Evolutionary conservation across 1,284 basidiomycete genomes (phyloP).

Genomic region (Uromyces viciae-fabae): DNA sequence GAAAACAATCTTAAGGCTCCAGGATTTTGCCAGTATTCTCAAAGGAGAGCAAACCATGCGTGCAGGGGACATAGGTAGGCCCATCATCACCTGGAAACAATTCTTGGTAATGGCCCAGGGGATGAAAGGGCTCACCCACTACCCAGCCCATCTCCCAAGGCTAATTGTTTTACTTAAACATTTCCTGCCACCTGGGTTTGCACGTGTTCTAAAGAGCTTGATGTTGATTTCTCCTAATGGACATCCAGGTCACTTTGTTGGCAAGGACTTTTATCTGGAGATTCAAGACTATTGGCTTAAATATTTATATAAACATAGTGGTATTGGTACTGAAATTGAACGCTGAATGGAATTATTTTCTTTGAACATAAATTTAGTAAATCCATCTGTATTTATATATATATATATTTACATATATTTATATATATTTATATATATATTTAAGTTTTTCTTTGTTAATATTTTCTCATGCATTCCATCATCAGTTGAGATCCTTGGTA

Average conservation of each 20-base stretch:
- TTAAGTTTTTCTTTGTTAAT: no score
- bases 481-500: no score
- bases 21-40: background rate
- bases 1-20: background rate
- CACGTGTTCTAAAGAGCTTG: background rate
- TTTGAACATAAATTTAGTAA: no score
- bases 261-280: slow-evolving; percentile 8
- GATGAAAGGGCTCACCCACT: background rate
- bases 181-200: background rate
- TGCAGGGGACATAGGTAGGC: background rate
- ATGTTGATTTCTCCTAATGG: background rate
- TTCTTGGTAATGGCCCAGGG: slow-evolving; percentile 1
- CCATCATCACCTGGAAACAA: background rate
- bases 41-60: background rate
- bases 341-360: background rate
- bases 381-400: no score
- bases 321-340: background rate
- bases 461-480: no score
- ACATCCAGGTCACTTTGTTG: background rate
- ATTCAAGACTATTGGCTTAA: slow-evolving; percentile 3
- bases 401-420: no score
- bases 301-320: background rate
- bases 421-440: no score
- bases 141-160: background rate
- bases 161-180: background rate